Percentiles rank a stretch among this genome's conserved stretches.
phyloP scores from a whole-genome alignment of 2,329 filamentous ascomycete species.

The Xylaria digitata region DNA sequence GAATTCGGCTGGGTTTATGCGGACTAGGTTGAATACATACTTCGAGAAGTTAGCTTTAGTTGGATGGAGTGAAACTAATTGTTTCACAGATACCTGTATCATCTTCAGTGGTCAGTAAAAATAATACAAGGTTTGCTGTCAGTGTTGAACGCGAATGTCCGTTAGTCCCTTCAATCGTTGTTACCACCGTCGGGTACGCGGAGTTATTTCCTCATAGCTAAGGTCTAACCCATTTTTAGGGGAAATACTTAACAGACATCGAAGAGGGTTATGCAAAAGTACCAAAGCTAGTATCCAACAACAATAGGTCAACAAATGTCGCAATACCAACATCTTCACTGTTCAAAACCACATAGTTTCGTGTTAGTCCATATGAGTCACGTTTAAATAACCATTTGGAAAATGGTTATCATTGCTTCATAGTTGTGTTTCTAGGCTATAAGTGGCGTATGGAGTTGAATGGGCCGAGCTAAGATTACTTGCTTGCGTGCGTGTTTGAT shows the following conservation, averaged over 20 bases:
- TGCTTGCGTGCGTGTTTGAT: slow-evolving; percentile 10
- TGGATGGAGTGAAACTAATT: no score
- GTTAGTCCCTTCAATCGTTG: neutral
- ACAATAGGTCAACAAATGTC: neutral
- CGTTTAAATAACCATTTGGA: no score
- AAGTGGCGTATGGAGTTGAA: neutral
- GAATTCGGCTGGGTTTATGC: no score
- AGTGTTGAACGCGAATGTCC: no score
- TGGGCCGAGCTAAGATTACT: neutral
- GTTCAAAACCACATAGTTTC: no score
- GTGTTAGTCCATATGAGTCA: no score
- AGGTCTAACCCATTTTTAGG: neutral
- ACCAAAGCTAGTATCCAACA: no score
- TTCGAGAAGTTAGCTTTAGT: no score
- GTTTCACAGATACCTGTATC: neutral
- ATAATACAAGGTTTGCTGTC: neutral
- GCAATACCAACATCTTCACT: neutral
- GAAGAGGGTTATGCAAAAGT: neutral
- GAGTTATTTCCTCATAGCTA: neutral
- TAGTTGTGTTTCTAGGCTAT: neutral
- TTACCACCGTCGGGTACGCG: neutral
- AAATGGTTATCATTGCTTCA: neutral
- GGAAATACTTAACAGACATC: neutral
- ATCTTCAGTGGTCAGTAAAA: neutral
- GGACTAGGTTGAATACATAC: no score